These are phyloP conservation scores for Sugiyamaella castrensis DNA, from an alignment of 1,139 yeast genomes.

Conservation along the genomic window DNA sequence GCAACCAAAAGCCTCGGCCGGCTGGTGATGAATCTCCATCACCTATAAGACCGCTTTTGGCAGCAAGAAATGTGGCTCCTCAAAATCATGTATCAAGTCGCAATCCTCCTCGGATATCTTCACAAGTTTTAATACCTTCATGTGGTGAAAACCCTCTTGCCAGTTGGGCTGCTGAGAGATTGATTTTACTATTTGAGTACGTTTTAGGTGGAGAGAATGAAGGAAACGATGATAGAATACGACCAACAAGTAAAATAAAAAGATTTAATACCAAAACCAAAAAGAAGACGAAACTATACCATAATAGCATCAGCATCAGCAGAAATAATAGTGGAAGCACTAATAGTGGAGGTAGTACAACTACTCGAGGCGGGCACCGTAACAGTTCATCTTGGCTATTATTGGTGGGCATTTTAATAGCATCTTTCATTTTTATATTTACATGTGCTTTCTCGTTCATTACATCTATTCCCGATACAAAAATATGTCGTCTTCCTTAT, in stretches of 20 bases:
- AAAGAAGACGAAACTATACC: background rate
- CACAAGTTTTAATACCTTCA: background rate
- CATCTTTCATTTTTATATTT: constrained; percentile 14
- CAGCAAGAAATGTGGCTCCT: constrained; percentile 7
- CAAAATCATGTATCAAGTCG: constrained; percentile 8
- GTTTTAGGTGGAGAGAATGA: constrained; percentile 4
- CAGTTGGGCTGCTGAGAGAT: constrained; percentile 9
- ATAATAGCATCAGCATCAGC: background rate
- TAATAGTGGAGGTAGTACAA: background rate
- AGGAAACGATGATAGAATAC: background rate
- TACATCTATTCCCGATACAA: constrained; percentile 19
- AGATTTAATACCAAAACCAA: background rate
- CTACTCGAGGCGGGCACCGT: too few relatives aligned
- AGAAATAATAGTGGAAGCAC: background rate
- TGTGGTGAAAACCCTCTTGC: background rate
- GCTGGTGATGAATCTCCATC: background rate
- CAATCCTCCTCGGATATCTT: background rate
- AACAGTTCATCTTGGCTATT: constrained; percentile 1
- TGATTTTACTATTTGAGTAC: constrained; percentile 6
- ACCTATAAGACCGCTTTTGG: constrained; percentile 1
- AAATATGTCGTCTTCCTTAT: constrained; percentile 30
- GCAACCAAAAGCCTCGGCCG: too few relatives aligned
- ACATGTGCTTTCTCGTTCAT: constrained; percentile 17
- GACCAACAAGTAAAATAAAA: too few relatives aligned
- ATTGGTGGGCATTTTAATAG: background rate